Evolutionary conservation across 2,329 filamentous ascomycete species (phyloP).

Genomic region (Pseudogymnoascus sp.): DNA sequence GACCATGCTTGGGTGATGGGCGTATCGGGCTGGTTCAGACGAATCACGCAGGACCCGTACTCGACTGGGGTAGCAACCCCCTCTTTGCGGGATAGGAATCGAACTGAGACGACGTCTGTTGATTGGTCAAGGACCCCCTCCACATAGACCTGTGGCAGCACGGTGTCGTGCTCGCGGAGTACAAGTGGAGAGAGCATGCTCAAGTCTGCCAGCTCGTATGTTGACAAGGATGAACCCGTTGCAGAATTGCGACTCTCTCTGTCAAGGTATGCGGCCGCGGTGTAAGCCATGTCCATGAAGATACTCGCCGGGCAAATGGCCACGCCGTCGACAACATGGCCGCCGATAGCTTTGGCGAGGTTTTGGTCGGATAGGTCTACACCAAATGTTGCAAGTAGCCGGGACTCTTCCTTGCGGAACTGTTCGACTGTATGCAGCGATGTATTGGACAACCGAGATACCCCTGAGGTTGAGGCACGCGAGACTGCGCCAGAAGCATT

Average conservation of each 20-base stretch:
- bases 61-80: not conserved
- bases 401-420: not conserved
- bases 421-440: not conserved
- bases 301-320: constrained; percentile 24
- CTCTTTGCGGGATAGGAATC: not conserved
- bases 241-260: not conserved
- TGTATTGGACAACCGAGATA: not conserved
- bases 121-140: not conserved
- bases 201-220: not conserved
- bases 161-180: not conserved
- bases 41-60: not conserved
- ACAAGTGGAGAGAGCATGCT: not conserved
- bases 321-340: constrained; percentile 20
- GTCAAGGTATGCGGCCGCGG: constrained; percentile 12
- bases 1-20: not conserved
- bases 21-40: not conserved
- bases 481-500: not conserved
- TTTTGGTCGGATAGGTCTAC: not conserved
- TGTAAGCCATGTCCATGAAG: constrained; percentile 24
- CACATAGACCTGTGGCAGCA: not conserved
- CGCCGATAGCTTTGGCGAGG: constrained; percentile 10
- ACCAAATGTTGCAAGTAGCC: not conserved
- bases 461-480: not conserved
- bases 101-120: not conserved
- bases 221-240: not conserved